Conservation (phyloP, 371 early-diverging fungal species). For the Mortierella polycephala region DNA sequence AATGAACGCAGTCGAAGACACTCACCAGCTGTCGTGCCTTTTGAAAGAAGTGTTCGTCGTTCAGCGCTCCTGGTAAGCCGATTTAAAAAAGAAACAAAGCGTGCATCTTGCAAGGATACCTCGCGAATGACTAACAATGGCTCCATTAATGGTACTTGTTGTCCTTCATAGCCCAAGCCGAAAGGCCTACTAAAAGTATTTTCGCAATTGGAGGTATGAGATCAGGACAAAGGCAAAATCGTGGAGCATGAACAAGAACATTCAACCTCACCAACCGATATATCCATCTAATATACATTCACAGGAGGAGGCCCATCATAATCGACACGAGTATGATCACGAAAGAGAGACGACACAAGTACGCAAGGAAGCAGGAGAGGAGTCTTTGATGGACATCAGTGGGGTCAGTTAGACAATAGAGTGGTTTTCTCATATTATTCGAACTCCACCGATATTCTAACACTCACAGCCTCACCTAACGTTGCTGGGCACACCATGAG, state of each 20-base stretch:
- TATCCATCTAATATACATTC: background rate
- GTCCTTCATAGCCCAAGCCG: constrained; percentile 40
- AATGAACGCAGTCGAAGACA: constrained; percentile 48
- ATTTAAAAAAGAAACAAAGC: too few relatives aligned
- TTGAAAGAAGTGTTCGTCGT: constrained; percentile 48
- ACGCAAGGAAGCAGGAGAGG: constrained; percentile 26
- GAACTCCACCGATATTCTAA: too few relatives aligned
- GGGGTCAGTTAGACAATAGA: constrained; percentile 31
- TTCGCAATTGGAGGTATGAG: constrained; percentile 43
- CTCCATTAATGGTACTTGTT: background rate
- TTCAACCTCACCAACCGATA: background rate
- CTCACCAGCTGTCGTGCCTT: constrained; percentile 43
- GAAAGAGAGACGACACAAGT: constrained; percentile 52
- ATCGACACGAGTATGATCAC: constrained; percentile 51
- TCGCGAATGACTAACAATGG: background rate
- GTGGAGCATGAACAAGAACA: background rate
- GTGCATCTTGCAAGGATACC: background rate
- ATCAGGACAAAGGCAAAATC: background rate
- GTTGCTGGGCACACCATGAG: background rate
- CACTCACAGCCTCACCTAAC: too few relatives aligned
- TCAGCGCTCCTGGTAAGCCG: constrained; percentile 41
- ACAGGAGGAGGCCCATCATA: constrained; percentile 49
- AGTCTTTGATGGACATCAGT: constrained; percentile 32
- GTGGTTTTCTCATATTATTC: too few relatives aligned
- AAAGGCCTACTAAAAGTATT: constrained; percentile 52